Evolutionary conservation across 345 rosid species (phyloP).

Genomic region (Salix purpurea): DNA sequence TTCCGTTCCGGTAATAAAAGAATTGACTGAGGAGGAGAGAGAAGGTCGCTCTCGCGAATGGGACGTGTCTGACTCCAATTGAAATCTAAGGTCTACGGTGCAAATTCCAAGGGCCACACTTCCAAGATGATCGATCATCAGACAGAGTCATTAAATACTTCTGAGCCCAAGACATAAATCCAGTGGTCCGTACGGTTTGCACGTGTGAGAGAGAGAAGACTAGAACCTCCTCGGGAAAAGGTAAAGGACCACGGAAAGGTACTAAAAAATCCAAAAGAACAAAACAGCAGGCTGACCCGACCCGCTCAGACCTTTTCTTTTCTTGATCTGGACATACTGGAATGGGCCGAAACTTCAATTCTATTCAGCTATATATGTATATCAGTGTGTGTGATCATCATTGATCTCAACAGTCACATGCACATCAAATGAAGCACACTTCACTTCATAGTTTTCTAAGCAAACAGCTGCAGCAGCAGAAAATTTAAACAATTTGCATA

Average conservation of each 20-base stretch:
- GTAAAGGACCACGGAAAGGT: constrained; percentile 19
- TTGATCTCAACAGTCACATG: neutral
- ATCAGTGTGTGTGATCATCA: too few species aligned
- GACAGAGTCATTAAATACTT: neutral
- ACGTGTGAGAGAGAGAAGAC: neutral
- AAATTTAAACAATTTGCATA: neutral
- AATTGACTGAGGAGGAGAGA: constrained; percentile 7
- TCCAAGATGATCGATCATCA: neutral
- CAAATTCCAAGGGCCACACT: constrained; percentile 8
- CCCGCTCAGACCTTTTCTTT: neutral
- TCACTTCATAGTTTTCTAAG: neutral
- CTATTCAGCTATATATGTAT: neutral
- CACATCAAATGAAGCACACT: neutral
- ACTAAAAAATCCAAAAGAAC: neutral
- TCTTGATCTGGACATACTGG: neutral
- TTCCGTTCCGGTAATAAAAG: neutral
- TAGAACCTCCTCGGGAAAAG: neutral
- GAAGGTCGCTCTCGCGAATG: neutral
- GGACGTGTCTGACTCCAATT: neutral
- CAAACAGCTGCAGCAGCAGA: too few species aligned
- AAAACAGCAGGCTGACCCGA: neutral
- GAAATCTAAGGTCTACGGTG: neutral
- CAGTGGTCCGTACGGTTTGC: neutral
- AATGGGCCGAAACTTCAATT: neutral
- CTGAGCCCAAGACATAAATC: neutral